These are phyloP conservation scores for Cladosporium austrohemisphaericum DNA, from an alignment of 2,329 filamentous ascomycete genomes.

Conservation along the genomic window DNA sequence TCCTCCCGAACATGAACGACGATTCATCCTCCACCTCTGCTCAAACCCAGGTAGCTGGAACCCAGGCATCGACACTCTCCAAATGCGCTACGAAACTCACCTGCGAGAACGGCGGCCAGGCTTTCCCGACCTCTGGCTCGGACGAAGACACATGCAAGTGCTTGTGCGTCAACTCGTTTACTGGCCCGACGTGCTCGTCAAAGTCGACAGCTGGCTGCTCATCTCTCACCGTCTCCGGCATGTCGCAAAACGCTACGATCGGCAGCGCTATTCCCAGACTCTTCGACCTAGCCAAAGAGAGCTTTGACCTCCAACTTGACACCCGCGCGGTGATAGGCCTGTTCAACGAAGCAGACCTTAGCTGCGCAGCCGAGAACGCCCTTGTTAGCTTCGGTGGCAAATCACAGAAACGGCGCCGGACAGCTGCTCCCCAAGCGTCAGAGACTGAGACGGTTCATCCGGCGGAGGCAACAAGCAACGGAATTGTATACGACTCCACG, in stretches of 20 bases:
- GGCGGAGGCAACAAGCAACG: slow-evolving; percentile 31
- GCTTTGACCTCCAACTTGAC: slow-evolving; percentile 74
- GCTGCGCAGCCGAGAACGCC: slow-evolving; percentile 80
- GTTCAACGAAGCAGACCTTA: slow-evolving; percentile 71
- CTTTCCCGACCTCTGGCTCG: slow-evolving; percentile 58
- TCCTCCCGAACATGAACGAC: slow-evolving; percentile 50
- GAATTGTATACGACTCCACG: slow-evolving; percentile 28
- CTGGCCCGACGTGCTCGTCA: slow-evolving; percentile 56
- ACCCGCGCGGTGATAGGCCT: slow-evolving; percentile 66
- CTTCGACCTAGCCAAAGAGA: slow-evolving; percentile 59
- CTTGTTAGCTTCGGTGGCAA: slow-evolving; percentile 75
- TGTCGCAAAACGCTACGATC: slow-evolving; percentile 67
- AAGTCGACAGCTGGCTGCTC: slow-evolving; percentile 54
- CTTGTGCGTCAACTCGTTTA: slow-evolving; percentile 85
- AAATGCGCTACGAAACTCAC: slow-evolving; percentile 59
- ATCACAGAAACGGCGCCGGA: slow-evolving; percentile 21
- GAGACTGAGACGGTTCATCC: background rate
- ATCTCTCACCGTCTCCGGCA: slow-evolving; percentile 44
- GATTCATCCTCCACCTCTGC: slow-evolving; percentile 16
- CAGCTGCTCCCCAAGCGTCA: background rate
- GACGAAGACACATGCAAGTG: slow-evolving; percentile 64
- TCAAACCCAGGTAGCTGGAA: slow-evolving; percentile 18
- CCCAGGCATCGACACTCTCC: slow-evolving; percentile 35
- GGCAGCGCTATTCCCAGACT: slow-evolving; percentile 75
- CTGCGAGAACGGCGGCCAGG: slow-evolving; percentile 79